Base-by-base conservation (phyloP, 257 asterid species). In the Echium plantagineum region DNA sequence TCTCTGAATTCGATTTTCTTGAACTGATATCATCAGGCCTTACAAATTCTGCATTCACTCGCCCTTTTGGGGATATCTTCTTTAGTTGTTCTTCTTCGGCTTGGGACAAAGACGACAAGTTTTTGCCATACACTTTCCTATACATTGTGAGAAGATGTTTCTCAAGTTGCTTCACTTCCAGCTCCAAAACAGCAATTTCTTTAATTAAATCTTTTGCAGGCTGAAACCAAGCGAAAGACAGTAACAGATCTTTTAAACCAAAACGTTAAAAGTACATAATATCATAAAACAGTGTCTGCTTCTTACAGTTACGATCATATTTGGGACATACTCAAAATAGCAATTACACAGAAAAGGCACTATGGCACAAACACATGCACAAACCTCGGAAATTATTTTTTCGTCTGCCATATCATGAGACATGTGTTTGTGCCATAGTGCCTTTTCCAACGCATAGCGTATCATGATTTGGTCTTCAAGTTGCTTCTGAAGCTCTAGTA, bases 61-160 rank as follows among this genome's bases (percentile, higher is more conserved):
- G 48, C 42, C 35, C 64, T 9, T 64, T 64, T 17, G 75, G 57
- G 60, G 64, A 66, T 21, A 67, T 38, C 58, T 67, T 68, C 6
- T 64, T 10, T 49, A 53, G 67, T 55, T 38, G 67, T 10, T 28
- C 58, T 58, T 69, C 80, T 13, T 63, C 78, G 51, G 54, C 63
- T 31, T 49, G 63, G 7, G 80, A 71, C 26, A 75, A 61, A 32
- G 81, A 17, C 9, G 77, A 65, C 20, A 72, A 55, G 61, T 73
- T 70, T 60, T 78, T 81, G 7, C 78, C 67, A 57, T 83, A 81
- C 22, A 53, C 71, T 71, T 60, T 79, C 52, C 93, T 61, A 55
- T 88, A 88, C 78, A 86, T 58, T 35, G 97, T 81, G 5, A 88
- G 86, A 65, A 91, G 96, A 75, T 80, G 80, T 61, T 86, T 85